Evolutionary conservation across 108 stramenopile genomes (phyloP).

Genomic region (Nitzschia putrida): DNA sequence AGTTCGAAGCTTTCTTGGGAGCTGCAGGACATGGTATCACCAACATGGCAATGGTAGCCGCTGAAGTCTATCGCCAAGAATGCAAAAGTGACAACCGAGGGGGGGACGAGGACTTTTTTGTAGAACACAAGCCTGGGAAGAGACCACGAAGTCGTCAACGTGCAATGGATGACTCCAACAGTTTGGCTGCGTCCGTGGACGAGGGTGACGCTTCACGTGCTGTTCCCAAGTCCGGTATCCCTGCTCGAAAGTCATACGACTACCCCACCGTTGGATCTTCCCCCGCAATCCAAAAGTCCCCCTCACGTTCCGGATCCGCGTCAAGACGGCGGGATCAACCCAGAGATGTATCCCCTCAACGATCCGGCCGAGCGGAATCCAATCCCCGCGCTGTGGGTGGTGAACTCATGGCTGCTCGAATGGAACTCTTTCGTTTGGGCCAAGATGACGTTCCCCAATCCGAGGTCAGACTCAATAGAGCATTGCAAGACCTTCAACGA

Average conservation of each 20-base stretch:
- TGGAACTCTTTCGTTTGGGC: constrained; percentile 24
- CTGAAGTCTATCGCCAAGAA: constrained; percentile 30
- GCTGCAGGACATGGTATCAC: constrained; percentile 8
- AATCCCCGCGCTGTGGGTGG: neutral
- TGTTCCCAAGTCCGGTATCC: neutral
- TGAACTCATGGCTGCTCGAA: constrained; percentile 12
- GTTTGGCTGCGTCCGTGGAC: neutral
- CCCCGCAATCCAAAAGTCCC: neutral
- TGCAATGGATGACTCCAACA: neutral
- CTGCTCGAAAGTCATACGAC: neutral
- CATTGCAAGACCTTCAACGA: constrained; percentile 31
- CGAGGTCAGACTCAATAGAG: constrained; percentile 15
- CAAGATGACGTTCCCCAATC: constrained; percentile 9
- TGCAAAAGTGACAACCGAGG: constrained; percentile 26
- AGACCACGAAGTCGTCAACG: neutral
- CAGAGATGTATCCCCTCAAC: constrained; percentile 4
- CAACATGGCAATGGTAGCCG: constrained; percentile 19
- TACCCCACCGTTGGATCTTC: neutral
- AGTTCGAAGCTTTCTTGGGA: neutral
- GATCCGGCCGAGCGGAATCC: neutral
- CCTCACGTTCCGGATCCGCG: neutral
- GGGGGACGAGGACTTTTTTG: neutral
- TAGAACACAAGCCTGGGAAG: neutral
- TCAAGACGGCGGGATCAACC: neutral
- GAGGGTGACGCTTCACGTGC: neutral